These are phyloP conservation scores for Diacronema lutheri DNA, from an alignment of 78 protist genomes.

Conservation along the genomic window DNA sequence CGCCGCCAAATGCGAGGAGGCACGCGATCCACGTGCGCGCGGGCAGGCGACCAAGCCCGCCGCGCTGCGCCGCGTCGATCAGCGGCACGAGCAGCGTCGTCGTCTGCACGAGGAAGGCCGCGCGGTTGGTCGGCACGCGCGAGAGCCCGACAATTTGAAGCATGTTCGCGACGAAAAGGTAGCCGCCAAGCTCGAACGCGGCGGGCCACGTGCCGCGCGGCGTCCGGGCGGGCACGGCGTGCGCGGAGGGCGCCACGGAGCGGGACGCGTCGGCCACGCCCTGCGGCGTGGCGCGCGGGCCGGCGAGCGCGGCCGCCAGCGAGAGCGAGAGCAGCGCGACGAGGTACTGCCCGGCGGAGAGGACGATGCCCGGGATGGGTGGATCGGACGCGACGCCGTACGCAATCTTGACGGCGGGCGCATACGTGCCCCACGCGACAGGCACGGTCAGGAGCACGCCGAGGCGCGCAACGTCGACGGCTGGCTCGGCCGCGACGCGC, in stretches of 20 bases:
- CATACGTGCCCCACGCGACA: background rate
- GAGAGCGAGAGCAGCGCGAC: background rate
- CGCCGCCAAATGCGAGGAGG: background rate
- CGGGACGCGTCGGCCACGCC: no score
- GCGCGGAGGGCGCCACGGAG: no score
- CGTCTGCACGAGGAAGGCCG: slow-evolving; percentile 10
- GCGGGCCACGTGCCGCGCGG: background rate
- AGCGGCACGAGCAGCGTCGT: background rate
- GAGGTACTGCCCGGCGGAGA: background rate
- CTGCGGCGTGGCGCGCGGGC: no score
- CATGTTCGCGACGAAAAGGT: background rate
- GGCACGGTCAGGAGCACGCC: background rate
- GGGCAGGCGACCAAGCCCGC: background rate
- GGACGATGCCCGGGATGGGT: background rate
- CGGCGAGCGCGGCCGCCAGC: no score
- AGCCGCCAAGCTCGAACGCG: background rate
- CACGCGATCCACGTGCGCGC: background rate
- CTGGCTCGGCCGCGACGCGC: no score
- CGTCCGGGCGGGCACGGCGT: no score
- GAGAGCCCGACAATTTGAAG: background rate
- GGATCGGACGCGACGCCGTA: background rate
- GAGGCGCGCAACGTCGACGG: background rate
- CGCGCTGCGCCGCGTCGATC: background rate
- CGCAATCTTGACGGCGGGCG: background rate
- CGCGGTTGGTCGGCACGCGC: background rate